Evolutionary conservation across 306 rosid species (phyloP), one percentile per base, ranked within the genome.

Genomic region (Castanea crenata): DNA sequence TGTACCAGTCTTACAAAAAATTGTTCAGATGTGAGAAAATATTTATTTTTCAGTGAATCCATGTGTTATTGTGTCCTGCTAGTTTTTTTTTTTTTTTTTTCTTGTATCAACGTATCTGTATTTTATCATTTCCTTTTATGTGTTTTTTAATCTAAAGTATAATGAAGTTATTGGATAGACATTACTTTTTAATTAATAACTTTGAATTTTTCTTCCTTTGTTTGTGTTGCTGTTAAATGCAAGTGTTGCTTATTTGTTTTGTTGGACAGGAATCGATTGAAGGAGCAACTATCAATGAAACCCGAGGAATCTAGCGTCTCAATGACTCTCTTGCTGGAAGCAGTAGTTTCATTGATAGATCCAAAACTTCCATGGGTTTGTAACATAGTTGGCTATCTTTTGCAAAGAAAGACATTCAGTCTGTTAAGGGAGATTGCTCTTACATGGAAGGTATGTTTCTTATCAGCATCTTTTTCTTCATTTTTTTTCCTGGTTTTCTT

Each of bases 311-410:
- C 87, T 74, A 82, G 75, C 80, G 74, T 71, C 68, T 75, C 92
- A 32, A 81, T 88, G 29, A 80, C 88, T 76, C 81, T 92, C 13
- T 84, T 95, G 79, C 81, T 93, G 80, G 99, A 95, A 80, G 85
- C 90, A 55, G 82, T 88, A 74, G 89, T 82, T 79, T 73, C 89
- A 85, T 85, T 95, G 89, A 61, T 89, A 58, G 89, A 93, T 86
- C 88, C 84, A 44, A 82, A 89, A 76, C 89, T 93, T 74, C 98
- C 99, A 51, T 95, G 99, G 99, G 89, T 83, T 89, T 95, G 98
- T 81, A 86, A 83, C 82, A 87, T 81, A 77, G 90, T 93, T 71
- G 85, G 87, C 81, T 85, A 87, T 89, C 89, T 90, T 38, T 86
- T 88, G 78, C 93, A 89, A 86, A 93, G 88, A 75, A 91, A 86